Evolutionary conservation across 768 basidiomycete genomes (phyloP).

Genomic region (Lactarius trivialis): DNA sequence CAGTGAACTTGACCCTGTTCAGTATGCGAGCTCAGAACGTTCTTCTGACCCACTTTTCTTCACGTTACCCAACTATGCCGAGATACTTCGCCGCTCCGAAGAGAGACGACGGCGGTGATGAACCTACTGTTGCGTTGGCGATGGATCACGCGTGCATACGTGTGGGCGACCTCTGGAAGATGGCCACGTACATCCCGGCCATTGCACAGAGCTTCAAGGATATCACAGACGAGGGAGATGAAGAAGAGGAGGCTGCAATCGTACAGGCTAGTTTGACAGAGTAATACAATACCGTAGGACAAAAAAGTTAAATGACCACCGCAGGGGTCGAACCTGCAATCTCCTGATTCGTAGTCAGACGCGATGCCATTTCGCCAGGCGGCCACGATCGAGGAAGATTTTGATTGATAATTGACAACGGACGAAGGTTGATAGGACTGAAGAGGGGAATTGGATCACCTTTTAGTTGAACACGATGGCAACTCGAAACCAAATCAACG

Average conservation of each 20-base stretch:
- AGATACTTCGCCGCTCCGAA: slow-evolving; percentile 25
- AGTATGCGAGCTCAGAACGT: slow-evolving; percentile 84
- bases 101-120: slow-evolving; percentile 12
- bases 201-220: slow-evolving; percentile 59
- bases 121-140: slow-evolving; percentile 54
- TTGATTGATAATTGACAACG: not conserved
- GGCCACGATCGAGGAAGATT: slow-evolving; percentile 35
- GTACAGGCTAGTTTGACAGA: slow-evolving; percentile 9
- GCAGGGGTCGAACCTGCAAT: slow-evolving; percentile 93
- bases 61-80: slow-evolving; percentile 86
- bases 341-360: slow-evolving; percentile 95
- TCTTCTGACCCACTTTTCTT: slow-evolving; percentile 94
- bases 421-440: not conserved
- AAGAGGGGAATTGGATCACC: not conserved
- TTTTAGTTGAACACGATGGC: not conserved
- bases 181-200: slow-evolving; percentile 66
- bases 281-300: not conserved
- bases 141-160: slow-evolving; percentile 73
- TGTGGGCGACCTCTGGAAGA: slow-evolving; percentile 81
- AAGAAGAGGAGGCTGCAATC: slow-evolving; percentile 23
- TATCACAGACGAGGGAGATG: slow-evolving; percentile 43
- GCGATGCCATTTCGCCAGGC: slow-evolving; percentile 94
- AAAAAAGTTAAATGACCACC: slow-evolving; percentile 52
- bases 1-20: not conserved
- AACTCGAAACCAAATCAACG: not conserved